These are phyloP conservation scores for Solanum clarkiae DNA, from an alignment of 257 asterid genomes.

Conservation along the genomic window DNA sequence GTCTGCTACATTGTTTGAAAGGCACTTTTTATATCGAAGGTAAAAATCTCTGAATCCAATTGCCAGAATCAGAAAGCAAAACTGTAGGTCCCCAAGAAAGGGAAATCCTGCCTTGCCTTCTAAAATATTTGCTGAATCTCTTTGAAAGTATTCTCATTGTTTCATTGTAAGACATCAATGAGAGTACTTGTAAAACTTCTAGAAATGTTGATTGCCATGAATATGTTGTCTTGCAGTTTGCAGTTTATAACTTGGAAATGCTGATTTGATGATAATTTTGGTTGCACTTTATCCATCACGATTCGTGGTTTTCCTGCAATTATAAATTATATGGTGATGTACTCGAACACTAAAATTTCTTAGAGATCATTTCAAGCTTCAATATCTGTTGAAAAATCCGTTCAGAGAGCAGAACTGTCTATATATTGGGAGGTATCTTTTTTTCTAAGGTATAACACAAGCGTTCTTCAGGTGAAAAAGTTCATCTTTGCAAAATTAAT, in stretches of 20 bases:
- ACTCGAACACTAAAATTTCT: conserved; percentile 45
- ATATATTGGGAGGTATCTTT: conserved; percentile 7
- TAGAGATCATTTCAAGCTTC: conserved; percentile 44
- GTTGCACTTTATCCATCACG: not conserved
- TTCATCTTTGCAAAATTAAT: conserved; percentile 2
- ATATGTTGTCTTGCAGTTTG: not conserved
- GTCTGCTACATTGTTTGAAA: not conserved
- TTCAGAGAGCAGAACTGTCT: conserved; percentile 12
- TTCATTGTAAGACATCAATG: not conserved
- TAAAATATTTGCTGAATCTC: not conserved
- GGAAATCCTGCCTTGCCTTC: not conserved
- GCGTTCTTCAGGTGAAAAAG: not conserved
- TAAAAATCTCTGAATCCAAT: not conserved
- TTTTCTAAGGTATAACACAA: conserved; percentile 19
- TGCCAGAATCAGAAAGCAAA: not conserved
- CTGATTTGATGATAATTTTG: not conserved
- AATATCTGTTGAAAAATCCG: conserved; percentile 29
- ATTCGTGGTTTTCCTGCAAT: conserved; percentile 9
- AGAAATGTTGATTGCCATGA: not conserved
- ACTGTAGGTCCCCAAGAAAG: not conserved
- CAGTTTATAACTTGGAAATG: not conserved
- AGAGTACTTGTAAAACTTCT: not conserved
- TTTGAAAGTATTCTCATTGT: not conserved
- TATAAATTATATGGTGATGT: conserved; percentile 58
- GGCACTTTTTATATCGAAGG: not conserved